Percentiles rank a stretch among this genome's conserved stretches.
Evolutionary conservation across 106 monocot genomes (phyloP).

Genomic region (Dactylorhiza incarnata): DNA sequence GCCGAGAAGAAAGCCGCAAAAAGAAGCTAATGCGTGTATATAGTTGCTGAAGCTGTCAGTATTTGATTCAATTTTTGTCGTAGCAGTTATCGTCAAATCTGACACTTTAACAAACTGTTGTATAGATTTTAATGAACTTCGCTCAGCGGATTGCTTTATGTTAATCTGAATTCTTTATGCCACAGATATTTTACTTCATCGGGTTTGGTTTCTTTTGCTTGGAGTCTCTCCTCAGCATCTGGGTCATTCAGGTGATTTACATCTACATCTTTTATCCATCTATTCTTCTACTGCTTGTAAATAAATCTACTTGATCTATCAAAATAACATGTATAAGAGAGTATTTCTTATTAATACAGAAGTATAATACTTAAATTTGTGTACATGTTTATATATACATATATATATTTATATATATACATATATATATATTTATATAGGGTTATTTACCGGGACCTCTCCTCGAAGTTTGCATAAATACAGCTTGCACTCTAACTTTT

Average conservation of each 20-base stretch:
- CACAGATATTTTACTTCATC: constrained; percentile 85
- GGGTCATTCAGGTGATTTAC: constrained; percentile 63
- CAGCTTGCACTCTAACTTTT: too few relatives aligned
- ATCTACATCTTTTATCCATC: background rate
- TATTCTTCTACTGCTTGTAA: background rate
- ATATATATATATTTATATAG: too few relatives aligned
- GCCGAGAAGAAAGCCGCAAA: too few relatives aligned
- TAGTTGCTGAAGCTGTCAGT: too few relatives aligned
- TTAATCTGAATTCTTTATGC: constrained; percentile 6
- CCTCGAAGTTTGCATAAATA: too few relatives aligned
- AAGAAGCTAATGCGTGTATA: too few relatives aligned
- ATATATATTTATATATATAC: too few relatives aligned
- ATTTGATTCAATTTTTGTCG: background rate
- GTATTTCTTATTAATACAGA: background rate
- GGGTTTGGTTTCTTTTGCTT: constrained; percentile 82
- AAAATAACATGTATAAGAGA: background rate
- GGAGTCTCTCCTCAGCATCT: constrained; percentile 62
- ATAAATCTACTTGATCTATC: too few relatives aligned
- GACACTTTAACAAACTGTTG: background rate
- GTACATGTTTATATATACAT: background rate
- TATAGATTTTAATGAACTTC: background rate
- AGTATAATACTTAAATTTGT: background rate
- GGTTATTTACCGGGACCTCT: too few relatives aligned
- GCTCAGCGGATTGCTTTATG: background rate
- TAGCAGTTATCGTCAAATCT: background rate